Base-by-base conservation (phyloP, 345 rosid species). In the Gynandropsis gynandra region DNA sequence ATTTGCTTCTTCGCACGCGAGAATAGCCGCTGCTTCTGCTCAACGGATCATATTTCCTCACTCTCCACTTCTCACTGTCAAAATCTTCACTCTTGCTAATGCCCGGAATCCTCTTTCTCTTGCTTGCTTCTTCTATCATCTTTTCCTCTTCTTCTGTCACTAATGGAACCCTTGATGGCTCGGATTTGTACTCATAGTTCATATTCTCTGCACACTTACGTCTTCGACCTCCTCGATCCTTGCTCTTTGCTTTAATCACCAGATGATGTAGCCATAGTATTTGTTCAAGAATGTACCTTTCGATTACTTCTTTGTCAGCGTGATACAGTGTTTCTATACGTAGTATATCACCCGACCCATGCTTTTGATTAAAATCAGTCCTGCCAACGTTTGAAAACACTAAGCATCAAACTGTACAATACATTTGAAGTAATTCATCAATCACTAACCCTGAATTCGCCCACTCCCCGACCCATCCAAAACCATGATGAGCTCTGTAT, bases 391-490 rank as follows among this genome's bases (percentile, higher is more conserved):
- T n/a, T 16, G 13, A 31, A 58, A 15, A 42, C 12, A 39, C 57
- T 32, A 14, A 8, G 42, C 19, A 63, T 45, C 16, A 20, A 48
- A 40, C 16, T 13, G 53, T 13, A 27, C 42, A 17, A 27, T 47
- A 34, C 19, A 50, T 7, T 17, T 42, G 37, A 18, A 50, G 50
- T 45, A 6, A 7, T 45, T 14, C 7, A 40, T 58, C 46, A 63
- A n/a, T 42, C 51, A 70, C 87, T 76, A 19, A 92, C 96, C 94
- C 89, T 16, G 76, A 70, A 56, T 72, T 92, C 52, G 94, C 98
- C 98, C 98, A 92, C 58, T 92, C 98, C 60, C 98, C 98, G 15
- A 92, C 90, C 97, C 77, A 74, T 51, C 75, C 80, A 13, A 74
- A 76, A 62, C 95, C 89, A 67, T 87, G 95, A 71, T 83, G 90